Conservation (phyloP, 495 filamentous ascomycete species). For the Aspergillus nanangensis region DNA sequence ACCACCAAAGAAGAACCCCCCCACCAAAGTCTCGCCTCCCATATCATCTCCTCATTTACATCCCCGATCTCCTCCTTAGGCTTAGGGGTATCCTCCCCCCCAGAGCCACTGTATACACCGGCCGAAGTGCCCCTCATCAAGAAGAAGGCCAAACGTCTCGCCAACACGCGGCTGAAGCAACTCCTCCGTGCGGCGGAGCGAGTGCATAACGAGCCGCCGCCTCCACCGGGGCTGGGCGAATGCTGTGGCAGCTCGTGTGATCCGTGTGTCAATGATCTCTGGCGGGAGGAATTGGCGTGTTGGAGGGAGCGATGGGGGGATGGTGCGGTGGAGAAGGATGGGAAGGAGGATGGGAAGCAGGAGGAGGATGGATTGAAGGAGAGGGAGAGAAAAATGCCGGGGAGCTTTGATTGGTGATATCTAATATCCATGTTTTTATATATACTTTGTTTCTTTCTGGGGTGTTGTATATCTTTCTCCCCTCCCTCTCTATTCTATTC, state of each 20-base stretch:
- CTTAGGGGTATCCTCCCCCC: no score
- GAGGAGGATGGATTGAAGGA: neutral
- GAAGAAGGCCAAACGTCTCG: slow-evolving; percentile 27
- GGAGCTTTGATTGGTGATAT: slow-evolving; percentile 24
- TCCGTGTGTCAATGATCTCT: slow-evolving; percentile 38
- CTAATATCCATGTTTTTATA: no score
- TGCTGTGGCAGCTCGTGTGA: slow-evolving; percentile 43
- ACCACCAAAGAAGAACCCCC: no score
- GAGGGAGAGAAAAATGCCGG: slow-evolving; percentile 16
- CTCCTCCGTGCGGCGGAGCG: slow-evolving; percentile 33
- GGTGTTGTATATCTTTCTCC: no score
- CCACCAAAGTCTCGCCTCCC: no score
- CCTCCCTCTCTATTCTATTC: no score
- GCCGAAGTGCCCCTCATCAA: slow-evolving; percentile 25
- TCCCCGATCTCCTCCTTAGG: no score
- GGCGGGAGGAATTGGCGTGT: slow-evolving; percentile 33
- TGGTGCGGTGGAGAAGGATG: slow-evolving; percentile 14
- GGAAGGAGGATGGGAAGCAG: slow-evolving; percentile 1
- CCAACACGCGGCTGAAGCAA: slow-evolving; percentile 34
- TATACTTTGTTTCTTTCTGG: no score
- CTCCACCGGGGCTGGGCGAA: slow-evolving; percentile 30
- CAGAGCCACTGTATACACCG: slow-evolving; percentile 20
- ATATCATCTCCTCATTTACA: no score
- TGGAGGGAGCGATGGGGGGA: slow-evolving; percentile 40
- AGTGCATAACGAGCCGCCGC: slow-evolving; percentile 31